phyloP scores from a whole-genome alignment of 371 early-diverging fungal species.

The Blakeslea trispora region DNA sequence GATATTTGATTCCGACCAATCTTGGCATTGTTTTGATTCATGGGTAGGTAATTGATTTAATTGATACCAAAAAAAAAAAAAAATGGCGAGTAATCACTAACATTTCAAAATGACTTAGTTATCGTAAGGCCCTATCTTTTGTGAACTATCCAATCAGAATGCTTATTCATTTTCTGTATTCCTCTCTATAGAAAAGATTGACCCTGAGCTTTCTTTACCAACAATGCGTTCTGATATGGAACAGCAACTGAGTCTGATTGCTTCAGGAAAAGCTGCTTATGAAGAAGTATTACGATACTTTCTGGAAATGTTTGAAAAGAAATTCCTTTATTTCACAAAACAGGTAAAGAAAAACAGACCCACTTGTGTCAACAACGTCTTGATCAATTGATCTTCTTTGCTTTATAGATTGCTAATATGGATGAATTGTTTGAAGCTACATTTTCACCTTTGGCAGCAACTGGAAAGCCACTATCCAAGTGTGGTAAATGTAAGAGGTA shows the following conservation, averaged over 20 bases:
- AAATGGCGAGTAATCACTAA: too few relatives aligned
- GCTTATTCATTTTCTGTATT: neutral
- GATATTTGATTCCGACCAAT: slow-evolving; percentile 51
- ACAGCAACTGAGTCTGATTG: slow-evolving; percentile 52
- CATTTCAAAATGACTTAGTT: too few relatives aligned
- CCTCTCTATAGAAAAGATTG: slow-evolving; percentile 45
- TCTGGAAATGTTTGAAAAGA: slow-evolving; percentile 47
- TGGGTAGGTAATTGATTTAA: slow-evolving; percentile 27
- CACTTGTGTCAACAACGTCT: too few relatives aligned
- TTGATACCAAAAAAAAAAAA: neutral
- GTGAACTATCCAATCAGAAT: too few relatives aligned
- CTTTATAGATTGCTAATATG: slow-evolving; percentile 46
- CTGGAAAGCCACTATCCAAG: slow-evolving; percentile 52
- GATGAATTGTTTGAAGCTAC: slow-evolving; percentile 61
- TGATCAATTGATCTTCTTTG: too few relatives aligned
- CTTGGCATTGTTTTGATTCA: slow-evolving; percentile 59
- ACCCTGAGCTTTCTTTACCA: slow-evolving; percentile 54
- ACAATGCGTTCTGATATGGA: slow-evolving; percentile 59
- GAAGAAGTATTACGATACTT: slow-evolving; percentile 44
- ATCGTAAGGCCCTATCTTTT: slow-evolving; percentile 26
- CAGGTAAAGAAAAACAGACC: slow-evolving; percentile 29
- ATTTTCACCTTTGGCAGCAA: slow-evolving; percentile 51
- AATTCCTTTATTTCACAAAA: slow-evolving; percentile 53
- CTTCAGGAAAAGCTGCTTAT: slow-evolving; percentile 44
- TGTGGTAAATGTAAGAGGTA: slow-evolving; percentile 60